Evolutionary conservation across 352 stramenopile genomes (phyloP), one percentile per base, ranked within the genome.

Genomic region (Hyaloperonospora brassicae): DNA sequence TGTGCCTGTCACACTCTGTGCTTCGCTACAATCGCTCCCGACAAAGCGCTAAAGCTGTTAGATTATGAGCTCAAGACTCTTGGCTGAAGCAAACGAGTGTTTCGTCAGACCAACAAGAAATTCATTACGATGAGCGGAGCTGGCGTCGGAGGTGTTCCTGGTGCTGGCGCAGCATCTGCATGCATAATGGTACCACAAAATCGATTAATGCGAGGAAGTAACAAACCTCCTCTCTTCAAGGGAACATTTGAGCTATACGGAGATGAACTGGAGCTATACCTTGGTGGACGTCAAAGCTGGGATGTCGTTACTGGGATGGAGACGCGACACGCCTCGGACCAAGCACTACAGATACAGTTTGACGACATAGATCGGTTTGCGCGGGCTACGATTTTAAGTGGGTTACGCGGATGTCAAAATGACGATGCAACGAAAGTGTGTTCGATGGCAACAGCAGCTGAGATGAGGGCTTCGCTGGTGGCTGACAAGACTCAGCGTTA

Each of bases 201-300:
- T 31, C 27, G 27, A 31, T 13, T 13, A 30, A 23, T 56, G 27
- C 50, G 50, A 9, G 52, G 44, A 11, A 52, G 35, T n/a, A 27
- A 8, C 5, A 52, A 59, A 24, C 0, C 34, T 12, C 35, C 35
- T 8, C n/a, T 38, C 11, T 48, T 59, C 23, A 13, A 47, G 35
- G 43, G 44, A 10, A 44, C 36, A n/a, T 59, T 52, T 34, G 52
- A 48, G 44, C 17, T 59, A n/a, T 59, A 57, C 35, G 34, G 25
- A 31, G 35, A 5, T 13, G 52, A 59, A 11, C 17, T 59, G 43
- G 34, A 59, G 5, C 44, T 52, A 4, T 59, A 52, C 22, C 34
- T 57, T 34, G 43, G 38, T 9, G 43, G 51, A 3, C 17, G 52
- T 22, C 21, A 59, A n/a, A 24, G 43, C 2, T 52, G 52, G 51